Conservation (phyloP, 331 rosid species). For the Rhamnella rubrinervis region DNA sequence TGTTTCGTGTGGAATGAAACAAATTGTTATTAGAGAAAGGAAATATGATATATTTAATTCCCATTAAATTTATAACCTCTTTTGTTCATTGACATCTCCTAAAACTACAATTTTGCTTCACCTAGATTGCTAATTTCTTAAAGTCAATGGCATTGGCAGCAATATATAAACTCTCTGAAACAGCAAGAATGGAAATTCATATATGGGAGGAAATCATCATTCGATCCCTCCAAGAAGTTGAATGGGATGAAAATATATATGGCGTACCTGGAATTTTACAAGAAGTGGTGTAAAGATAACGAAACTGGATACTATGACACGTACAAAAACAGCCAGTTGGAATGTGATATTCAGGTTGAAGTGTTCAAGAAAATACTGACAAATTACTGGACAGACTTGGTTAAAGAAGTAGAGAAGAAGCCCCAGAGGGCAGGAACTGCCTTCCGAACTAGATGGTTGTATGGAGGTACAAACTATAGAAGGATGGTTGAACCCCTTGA, state of each 20-base stretch:
- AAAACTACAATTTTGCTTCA: not conserved
- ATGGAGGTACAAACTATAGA: slow-evolving; percentile 42
- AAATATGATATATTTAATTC: too few species aligned
- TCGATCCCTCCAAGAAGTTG: slow-evolving; percentile 25
- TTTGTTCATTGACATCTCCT: too few species aligned
- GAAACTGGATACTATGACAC: slow-evolving; percentile 58
- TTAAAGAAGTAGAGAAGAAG: slow-evolving; percentile 44
- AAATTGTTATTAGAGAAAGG: too few species aligned
- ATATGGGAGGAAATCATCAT: not conserved
- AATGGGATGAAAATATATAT: slow-evolving; percentile 25
- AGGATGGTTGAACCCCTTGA: slow-evolving; percentile 69
- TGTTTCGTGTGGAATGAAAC: not conserved
- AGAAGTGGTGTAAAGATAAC: slow-evolving; percentile 22
- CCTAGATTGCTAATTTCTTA: not conserved
- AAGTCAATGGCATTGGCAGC: slow-evolving; percentile 13
- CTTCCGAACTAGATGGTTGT: slow-evolving; percentile 35
- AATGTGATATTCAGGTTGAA: slow-evolving; percentile 14
- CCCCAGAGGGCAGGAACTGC: slow-evolving; percentile 45
- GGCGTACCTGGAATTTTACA: slow-evolving; percentile 72
- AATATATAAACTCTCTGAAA: not conserved
- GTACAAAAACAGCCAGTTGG: slow-evolving; percentile 20
- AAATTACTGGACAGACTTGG: slow-evolving; percentile 51
- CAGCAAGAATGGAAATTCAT: not conserved
- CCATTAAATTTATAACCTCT: too few species aligned
- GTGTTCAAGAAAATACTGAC: slow-evolving; percentile 29